phyloP scores from a whole-genome alignment of 2,329 filamentous ascomycete species.

The Calonectria multiphialidica region DNA sequence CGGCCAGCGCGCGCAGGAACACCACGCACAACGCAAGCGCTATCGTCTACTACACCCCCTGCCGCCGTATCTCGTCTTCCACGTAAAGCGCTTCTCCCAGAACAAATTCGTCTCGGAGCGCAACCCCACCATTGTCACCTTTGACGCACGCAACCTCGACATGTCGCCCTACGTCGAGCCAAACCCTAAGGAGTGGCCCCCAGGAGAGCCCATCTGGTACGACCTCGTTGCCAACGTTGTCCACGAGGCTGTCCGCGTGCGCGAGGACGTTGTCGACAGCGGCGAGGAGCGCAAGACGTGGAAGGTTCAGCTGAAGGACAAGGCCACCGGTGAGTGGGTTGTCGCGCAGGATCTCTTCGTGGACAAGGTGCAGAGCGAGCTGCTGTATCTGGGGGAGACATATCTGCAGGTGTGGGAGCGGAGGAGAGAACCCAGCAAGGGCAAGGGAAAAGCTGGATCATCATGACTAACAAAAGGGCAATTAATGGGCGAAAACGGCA shows the following conservation, averaged over 20 bases:
- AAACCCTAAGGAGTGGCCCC: slow-evolving; percentile 76
- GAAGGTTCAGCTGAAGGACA: slow-evolving; percentile 91
- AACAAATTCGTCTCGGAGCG: slow-evolving; percentile 98
- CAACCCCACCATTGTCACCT: slow-evolving; percentile 98
- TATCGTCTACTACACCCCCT: slow-evolving; percentile 92
- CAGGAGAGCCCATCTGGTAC: slow-evolving; percentile 89
- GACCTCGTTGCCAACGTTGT: slow-evolving; percentile 96
- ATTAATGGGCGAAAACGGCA: slow-evolving; percentile 15
- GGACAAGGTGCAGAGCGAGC: slow-evolving; percentile 87
- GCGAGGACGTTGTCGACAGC: slow-evolving; percentile 89
- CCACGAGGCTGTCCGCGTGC: slow-evolving; percentile 82
- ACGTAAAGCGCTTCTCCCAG: slow-evolving; percentile 95
- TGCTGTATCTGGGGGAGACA: slow-evolving; percentile 91
- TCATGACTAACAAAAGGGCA: slow-evolving; percentile 24
- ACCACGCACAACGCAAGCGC: slow-evolving; percentile 86
- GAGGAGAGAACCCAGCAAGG: slow-evolving; percentile 65
- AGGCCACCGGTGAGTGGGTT: slow-evolving; percentile 87
- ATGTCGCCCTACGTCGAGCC: slow-evolving; percentile 93
- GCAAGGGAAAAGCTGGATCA: slow-evolving; percentile 47
- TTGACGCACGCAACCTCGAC: slow-evolving; percentile 85
- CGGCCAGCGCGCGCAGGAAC: slow-evolving; percentile 87
- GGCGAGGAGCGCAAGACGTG: slow-evolving; percentile 90
- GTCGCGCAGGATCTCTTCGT: slow-evolving; percentile 95
- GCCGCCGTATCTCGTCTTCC: slow-evolving; percentile 90
- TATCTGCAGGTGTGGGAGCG: slow-evolving; percentile 98